Conservation (phyloP, 2,329 filamentous ascomycete genomes). For the Clarireedia paspali region DNA sequence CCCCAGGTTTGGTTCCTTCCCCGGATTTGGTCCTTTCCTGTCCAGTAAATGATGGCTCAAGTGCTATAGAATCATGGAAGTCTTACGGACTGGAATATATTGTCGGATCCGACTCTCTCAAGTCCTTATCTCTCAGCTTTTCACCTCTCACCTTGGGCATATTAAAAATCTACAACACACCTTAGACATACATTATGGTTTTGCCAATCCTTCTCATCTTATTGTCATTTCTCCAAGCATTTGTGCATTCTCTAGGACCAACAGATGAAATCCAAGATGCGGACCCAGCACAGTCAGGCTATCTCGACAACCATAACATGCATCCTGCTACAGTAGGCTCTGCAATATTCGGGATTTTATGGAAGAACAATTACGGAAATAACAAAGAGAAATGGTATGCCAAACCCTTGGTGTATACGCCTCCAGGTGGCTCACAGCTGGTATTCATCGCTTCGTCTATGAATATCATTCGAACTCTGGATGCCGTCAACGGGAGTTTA, state of each 20-base stretch:
- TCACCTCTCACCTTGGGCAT: rapidly evolving
- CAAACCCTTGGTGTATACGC: conserved; percentile 46
- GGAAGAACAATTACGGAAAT: conserved; percentile 34
- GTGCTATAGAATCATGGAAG: too few species aligned
- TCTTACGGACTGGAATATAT: too few species aligned
- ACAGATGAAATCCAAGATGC: conserved; percentile 22
- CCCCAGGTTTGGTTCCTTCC: too few species aligned
- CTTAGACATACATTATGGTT: not conserved
- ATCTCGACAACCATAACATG: conserved; percentile 50
- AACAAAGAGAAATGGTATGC: conserved; percentile 44
- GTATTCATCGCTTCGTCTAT: conserved; percentile 49
- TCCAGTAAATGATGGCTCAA: too few species aligned
- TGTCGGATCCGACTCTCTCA: too few species aligned
- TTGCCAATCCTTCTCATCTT: not conserved
- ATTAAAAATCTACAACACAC: not conserved
- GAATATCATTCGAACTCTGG: conserved; percentile 49
- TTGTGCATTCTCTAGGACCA: conserved; percentile 12
- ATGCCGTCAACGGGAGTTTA: conserved; percentile 46
- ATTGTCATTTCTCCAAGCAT: conserved; percentile 7
- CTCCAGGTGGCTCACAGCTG: conserved; percentile 40
- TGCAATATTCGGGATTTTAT: conserved; percentile 47
- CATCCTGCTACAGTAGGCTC: conserved; percentile 50
- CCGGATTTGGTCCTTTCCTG: too few species aligned
- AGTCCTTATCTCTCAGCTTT: too few species aligned
- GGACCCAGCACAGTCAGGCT: conserved; percentile 32